Percentiles rank a stretch among this genome's conserved stretches.
Conservation (phyloP, 2,329 filamentous ascomycete genomes). For the Penicillium sp. region DNA sequence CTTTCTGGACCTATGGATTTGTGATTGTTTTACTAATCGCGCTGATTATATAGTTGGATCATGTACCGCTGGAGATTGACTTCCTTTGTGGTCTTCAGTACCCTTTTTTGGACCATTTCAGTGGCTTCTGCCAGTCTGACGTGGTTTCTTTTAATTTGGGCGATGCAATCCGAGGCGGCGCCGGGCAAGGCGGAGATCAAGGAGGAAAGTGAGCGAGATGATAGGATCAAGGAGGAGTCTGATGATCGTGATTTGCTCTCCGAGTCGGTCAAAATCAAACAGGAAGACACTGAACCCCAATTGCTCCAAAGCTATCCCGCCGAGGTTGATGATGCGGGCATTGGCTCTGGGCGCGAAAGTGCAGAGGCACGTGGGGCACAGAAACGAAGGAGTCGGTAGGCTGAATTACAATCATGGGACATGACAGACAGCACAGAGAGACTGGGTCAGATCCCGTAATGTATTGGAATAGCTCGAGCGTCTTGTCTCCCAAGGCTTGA, state of each 20-base stretch:
- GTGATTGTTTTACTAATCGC: conserved; percentile 22
- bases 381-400: conserved; percentile 27
- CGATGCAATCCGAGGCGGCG: conserved; percentile 25
- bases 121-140: conserved; percentile 59
- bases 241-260: conserved; percentile 9
- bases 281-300: conserved; percentile 22
- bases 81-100: conserved; percentile 62
- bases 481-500: background rate
- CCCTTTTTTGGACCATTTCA: conserved; percentile 70
- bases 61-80: conserved; percentile 79
- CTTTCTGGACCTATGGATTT: background rate
- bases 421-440: background rate
- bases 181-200: conserved; percentile 23
- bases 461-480: background rate
- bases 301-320: conserved; percentile 16
- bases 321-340: conserved; percentile 41
- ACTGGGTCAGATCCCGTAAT: too few relatives aligned
- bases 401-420: conserved; percentile 9
- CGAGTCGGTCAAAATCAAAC: conserved; percentile 24
- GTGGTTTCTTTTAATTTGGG: conserved; percentile 54
- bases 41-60: conserved; percentile 52
- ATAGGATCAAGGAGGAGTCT: conserved; percentile 12
- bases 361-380: conserved; percentile 26
- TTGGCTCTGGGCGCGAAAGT: conserved; percentile 49
- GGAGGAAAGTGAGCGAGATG: conserved; percentile 25